phyloP scores from a whole-genome alignment of 768 basidiomycete genomes.

The Mycena epipterygia region DNA sequence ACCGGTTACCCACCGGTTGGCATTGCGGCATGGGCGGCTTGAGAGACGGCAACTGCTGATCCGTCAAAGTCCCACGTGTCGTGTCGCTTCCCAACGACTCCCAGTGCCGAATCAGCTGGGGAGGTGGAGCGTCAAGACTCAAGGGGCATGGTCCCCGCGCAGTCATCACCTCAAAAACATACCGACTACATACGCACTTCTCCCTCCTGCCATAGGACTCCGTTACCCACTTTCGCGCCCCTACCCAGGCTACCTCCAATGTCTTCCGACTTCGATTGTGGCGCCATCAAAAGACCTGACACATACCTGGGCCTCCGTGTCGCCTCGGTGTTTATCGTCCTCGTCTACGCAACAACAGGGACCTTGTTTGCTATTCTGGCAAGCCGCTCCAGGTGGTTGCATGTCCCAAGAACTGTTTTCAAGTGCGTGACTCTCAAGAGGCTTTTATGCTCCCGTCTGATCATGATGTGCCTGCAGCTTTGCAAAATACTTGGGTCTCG shows the following conservation, averaged over 20 bases:
- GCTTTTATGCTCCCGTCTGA: not conserved
- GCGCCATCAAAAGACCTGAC: constrained; percentile 55
- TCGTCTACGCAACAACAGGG: constrained; percentile 59
- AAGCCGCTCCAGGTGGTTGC: constrained; percentile 52
- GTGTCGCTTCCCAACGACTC: too few relatives aligned
- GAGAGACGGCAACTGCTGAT: too few relatives aligned
- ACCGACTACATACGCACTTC: too few relatives aligned
- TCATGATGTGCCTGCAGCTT: constrained; percentile 65
- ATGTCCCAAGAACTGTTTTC: constrained; percentile 60
- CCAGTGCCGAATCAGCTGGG: too few relatives aligned
- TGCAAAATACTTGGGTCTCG: constrained; percentile 93
- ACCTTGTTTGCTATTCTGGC: constrained; percentile 70
- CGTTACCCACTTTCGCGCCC: not conserved
- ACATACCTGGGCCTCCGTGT: constrained; percentile 59
- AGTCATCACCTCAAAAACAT: constrained; percentile 11
- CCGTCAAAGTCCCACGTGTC: too few relatives aligned
- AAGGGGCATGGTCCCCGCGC: too few relatives aligned
- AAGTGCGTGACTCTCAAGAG: constrained; percentile 53
- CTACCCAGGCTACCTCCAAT: not conserved
- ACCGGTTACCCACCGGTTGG: too few relatives aligned
- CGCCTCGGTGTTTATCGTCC: constrained; percentile 69
- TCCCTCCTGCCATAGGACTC: too few relatives aligned
- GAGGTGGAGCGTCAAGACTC: too few relatives aligned
- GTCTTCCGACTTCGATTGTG: constrained; percentile 46
- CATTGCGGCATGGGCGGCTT: too few relatives aligned